These are phyloP conservation scores for Amanita exitialis DNA, from an alignment of 768 basidiomycete species.

Conservation along the genomic window DNA sequence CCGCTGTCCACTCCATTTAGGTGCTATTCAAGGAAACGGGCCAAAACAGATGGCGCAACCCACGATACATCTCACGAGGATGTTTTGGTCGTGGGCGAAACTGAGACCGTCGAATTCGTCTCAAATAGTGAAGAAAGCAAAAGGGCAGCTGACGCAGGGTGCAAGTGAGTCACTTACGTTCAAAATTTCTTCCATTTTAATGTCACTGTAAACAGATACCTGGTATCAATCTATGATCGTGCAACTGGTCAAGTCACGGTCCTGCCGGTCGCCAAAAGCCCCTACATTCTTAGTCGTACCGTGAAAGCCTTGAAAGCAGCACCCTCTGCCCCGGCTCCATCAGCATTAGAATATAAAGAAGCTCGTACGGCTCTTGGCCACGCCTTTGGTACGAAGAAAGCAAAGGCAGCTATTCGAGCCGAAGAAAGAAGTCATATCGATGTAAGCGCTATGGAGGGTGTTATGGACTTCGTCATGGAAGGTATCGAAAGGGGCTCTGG, in stretches of 20 bases:
- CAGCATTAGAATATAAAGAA: slow-evolving; percentile 43
- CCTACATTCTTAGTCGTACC: slow-evolving; percentile 57
- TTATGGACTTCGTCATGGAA: slow-evolving; percentile 73
- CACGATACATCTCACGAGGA: slow-evolving; percentile 15
- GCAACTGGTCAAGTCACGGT: slow-evolving; percentile 61
- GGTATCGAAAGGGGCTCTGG: slow-evolving; percentile 68
- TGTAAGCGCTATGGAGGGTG: slow-evolving; percentile 77
- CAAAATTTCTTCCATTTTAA: slow-evolving; percentile 1
- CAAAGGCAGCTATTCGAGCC: slow-evolving; percentile 75
- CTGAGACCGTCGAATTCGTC: slow-evolving; percentile 74
- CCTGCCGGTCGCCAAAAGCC: slow-evolving; percentile 55
- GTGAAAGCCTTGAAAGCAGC: slow-evolving; percentile 80
- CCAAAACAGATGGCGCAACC: slow-evolving; percentile 21
- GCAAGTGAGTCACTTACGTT: slow-evolving; percentile 42
- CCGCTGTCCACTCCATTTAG: slow-evolving; percentile 50
- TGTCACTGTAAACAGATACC: slow-evolving; percentile 47
- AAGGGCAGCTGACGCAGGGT: slow-evolving; percentile 44
- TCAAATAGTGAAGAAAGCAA: slow-evolving; percentile 47
- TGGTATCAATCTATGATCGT: slow-evolving; percentile 77
- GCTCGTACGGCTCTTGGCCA: slow-evolving; percentile 78
- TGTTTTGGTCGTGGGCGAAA: slow-evolving; percentile 72
- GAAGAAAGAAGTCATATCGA: slow-evolving; percentile 88
- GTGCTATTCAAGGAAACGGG: slow-evolving; percentile 42
- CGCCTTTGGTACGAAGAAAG: slow-evolving; percentile 93
- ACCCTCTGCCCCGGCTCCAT: slow-evolving; percentile 36